Evolutionary conservation across 257 asterid genomes (phyloP), one percentile per base, ranked within the genome.

Genomic region (Penstemon barbatus): DNA sequence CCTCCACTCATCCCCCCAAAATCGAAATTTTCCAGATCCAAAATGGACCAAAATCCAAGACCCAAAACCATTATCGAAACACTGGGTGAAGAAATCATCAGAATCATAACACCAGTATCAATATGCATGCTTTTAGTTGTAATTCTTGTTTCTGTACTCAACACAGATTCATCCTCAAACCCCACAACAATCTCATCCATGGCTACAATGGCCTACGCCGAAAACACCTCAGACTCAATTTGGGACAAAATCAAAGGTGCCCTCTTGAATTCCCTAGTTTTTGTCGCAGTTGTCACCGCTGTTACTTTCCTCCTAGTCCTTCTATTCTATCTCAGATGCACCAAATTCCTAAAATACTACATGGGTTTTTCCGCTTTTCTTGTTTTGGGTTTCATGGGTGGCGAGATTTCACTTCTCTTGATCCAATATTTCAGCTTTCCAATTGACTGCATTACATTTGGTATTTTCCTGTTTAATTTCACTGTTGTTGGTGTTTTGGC

Each of bases 171-270:
- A 51, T 78, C 85, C 46, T 68, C 85, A 2, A 74, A 65, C 7
- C 76, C 63, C 48, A 40, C 79, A 2, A 77, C 95, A 11, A 48
- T 88, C 59, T 52, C 91, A 12, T 68, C 91, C 64, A 82, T 90
- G 76, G 96, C 99, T 64, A 85, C 95, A 71, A 68, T 84, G 19
- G 97, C 96, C 46, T 93, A 93, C 80, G 8, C 82, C 48, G 97
- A 93, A 69, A 80, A 68, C 80, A 73, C 75, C 76, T 88, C 97
- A 4, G 99, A 93, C 71, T 87, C 97, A 56, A 77, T 54, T 4
- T 94, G 97, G 99, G 96, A 94, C 71, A 94, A 91, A 79, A 77
- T 94, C 72, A 87, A 89, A 83, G 99, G 97, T 48, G 97, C 99
- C 75, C 84, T 94, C 62, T 81, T 94, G 85, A 91, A 91, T 73